Evolutionary conservation across 805 yeast species (phyloP), one percentile per base, ranked within the genome.

Genomic region (Maudiozyma saulgeensis): DNA sequence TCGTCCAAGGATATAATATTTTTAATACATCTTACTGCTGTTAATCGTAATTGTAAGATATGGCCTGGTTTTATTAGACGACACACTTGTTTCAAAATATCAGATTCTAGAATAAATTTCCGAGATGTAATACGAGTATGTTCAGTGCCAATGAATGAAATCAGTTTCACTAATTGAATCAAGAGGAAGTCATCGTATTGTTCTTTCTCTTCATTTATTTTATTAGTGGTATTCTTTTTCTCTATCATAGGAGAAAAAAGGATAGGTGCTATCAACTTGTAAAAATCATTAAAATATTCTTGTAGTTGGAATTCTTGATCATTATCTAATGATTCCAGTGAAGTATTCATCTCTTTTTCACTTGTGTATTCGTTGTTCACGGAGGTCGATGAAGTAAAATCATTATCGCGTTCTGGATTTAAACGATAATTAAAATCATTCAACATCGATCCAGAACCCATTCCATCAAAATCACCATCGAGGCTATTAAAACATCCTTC

Each of bases 11-110:
- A 59, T 4, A 89, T 67, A 1, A 85, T 73, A 39, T 77, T 73
- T 57, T 85, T 83, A 44, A 88, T 63, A 55, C 89, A 80, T 49
- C 95, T 63, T 11, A 89, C 61, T 1, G 84, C 86, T 28, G 88
- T 79, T 48, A 88, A 66, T 56, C 84, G 75, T 41, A 86, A 61
- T 43, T 81, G 81, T 45, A 77, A 72, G 16, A 63, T 60, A 41
- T 58, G 63, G 3, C 51, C 45, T 2, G 71, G 58, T 26, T 55
- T 63, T 32, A 84, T 68, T 39, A 87, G 58, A 42, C 68, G 67
- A 7, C 78, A 66, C 12, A 88, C 69, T 0, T 87, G 84, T 15
- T 68, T 58, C 47, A 87, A 61, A 3, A 88, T 68, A 46, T 78
- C 69, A 54, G 80, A 78, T 44, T 80, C 80, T 39, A 83, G 61